Conservation (phyloP, 768 basidiomycete genomes). For the Ramaria rubella region DNA sequence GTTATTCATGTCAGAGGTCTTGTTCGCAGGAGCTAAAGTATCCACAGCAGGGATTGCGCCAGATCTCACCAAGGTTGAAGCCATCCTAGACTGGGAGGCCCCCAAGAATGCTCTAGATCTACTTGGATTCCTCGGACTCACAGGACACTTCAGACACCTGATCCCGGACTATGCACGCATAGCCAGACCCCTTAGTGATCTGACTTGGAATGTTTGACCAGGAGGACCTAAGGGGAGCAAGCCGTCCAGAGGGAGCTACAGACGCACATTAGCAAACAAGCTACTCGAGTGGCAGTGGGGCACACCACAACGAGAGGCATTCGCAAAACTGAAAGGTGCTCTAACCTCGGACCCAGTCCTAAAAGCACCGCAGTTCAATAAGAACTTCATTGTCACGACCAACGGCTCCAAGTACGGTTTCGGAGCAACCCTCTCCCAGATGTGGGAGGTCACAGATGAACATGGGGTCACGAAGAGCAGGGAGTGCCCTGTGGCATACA, state of each 20-base stretch:
- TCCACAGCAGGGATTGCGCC: constrained; percentile 29
- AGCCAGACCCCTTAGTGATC: constrained; percentile 27
- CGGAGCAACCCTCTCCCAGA: constrained; percentile 6
- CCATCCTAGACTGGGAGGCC: constrained; percentile 28
- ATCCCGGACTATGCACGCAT: constrained; percentile 30
- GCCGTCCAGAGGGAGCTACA: constrained; percentile 16
- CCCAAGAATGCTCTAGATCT: constrained; percentile 27
- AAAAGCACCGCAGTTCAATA: constrained; percentile 25
- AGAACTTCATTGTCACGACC: constrained; percentile 17
- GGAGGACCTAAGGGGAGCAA: constrained; percentile 12
- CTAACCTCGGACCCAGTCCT: constrained; percentile 31
- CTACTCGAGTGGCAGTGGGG: constrained; percentile 21
- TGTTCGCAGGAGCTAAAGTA: constrained; percentile 31
- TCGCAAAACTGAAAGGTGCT: constrained; percentile 26
- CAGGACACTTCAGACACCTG: constrained; percentile 29
- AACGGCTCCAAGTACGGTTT: constrained; percentile 9
- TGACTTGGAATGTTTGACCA: constrained; percentile 23
- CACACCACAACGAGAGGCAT: constrained; percentile 13
- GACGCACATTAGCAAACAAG: constrained; percentile 13
- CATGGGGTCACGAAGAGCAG: constrained; percentile 11
- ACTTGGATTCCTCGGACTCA: constrained; percentile 30
- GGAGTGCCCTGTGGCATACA: background rate
- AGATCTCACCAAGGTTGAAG: constrained; percentile 32
- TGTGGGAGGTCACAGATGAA: background rate
- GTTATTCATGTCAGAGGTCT: constrained; percentile 31